Evolutionary conservation across 2,329 filamentous ascomycete genomes (phyloP), one percentile per base, ranked within the genome.

Genomic region (Diaporthe citriasiana): DNA sequence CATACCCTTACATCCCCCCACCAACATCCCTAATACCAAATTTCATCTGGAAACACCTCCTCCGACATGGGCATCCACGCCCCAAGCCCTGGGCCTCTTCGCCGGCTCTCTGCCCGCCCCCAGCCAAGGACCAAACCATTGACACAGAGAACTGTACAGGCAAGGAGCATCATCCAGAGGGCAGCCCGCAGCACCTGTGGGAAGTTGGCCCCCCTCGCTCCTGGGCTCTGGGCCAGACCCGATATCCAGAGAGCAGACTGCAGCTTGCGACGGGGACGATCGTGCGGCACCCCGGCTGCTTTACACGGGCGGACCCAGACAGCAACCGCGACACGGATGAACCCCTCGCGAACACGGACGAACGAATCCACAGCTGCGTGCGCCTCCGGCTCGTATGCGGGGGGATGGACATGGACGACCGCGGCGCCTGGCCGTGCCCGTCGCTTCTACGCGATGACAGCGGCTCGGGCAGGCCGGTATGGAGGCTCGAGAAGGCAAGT

Each of bases 261-360:
- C 77, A 78, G 75, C 77, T 78, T 17, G 71, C 78, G 27, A 79
- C 78, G 2, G 81, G 81, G 22, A 77, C 71, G 38, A 79, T 77
- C 1, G 76, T 81, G 13, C 80, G 82, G 19, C 77, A 76, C 15
- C 84, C 84, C 4, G 84, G 84, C 1, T 75, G 82, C 17, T 82
- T 82, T 59, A 78, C 79, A 38, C 79, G 84, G 27, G 79, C 83
- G 12, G 81, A 85, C 76, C 81, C 83, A 57, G 78, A 82, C 30
- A 83, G 80, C 9, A 85, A 85, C 69, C 71, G 78, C n/a, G 79
- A 80, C 35, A 84, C 82, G 0, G 73, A 77, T 15, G 77, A 82
- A 69, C 82, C 82, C 8, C 78, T 86, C 73, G 71, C 80, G 4
- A 78, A 82, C 56, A 86, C 84, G 0, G 79, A 80, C 72, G 84